Conservation (phyloP, 2,329 filamentous ascomycete species). For the Microdochium nivale region DNA sequence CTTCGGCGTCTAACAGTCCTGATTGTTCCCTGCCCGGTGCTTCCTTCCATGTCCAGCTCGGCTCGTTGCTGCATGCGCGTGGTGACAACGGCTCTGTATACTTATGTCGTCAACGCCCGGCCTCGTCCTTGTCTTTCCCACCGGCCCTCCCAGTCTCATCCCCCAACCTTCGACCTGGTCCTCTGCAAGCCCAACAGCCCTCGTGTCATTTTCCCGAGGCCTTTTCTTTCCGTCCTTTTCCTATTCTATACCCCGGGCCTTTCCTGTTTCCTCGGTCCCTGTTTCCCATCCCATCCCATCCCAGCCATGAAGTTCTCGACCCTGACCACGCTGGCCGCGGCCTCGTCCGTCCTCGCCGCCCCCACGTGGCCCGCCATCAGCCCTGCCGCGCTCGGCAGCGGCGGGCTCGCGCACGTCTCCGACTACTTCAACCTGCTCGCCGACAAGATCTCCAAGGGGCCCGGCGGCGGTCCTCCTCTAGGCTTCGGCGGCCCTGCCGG, state of each 20-base stretch:
- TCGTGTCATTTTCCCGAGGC: constrained; percentile 7
- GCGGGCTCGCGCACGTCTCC: constrained; percentile 38
- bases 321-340: constrained; percentile 36
- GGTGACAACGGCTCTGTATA: too few species aligned
- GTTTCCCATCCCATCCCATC: constrained; percentile 7
- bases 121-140: neutral
- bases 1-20: neutral
- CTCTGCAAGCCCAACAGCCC: constrained; percentile 1
- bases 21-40: too few species aligned
- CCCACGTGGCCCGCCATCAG: constrained; percentile 37
- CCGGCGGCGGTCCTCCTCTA: neutral
- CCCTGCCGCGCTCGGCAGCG: constrained; percentile 27
- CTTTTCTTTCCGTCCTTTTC: constrained; percentile 15
- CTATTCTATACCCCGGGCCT: constrained; percentile 11
- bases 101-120: neutral
- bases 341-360: constrained; percentile 34
- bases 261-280: constrained; percentile 8
- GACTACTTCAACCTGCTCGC: constrained; percentile 55
- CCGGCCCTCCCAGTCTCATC: constrained; percentile 8
- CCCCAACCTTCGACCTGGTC: constrained; percentile 11
- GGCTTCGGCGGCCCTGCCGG: constrained; percentile 32
- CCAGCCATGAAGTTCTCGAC: constrained; percentile 41
- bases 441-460: constrained; percentile 31
- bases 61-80: neutral
- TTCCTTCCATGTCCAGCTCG: neutral